Evolutionary conservation across 352 stramenopile genomes (phyloP).

Genomic region (Thraustochytrium sp.): DNA sequence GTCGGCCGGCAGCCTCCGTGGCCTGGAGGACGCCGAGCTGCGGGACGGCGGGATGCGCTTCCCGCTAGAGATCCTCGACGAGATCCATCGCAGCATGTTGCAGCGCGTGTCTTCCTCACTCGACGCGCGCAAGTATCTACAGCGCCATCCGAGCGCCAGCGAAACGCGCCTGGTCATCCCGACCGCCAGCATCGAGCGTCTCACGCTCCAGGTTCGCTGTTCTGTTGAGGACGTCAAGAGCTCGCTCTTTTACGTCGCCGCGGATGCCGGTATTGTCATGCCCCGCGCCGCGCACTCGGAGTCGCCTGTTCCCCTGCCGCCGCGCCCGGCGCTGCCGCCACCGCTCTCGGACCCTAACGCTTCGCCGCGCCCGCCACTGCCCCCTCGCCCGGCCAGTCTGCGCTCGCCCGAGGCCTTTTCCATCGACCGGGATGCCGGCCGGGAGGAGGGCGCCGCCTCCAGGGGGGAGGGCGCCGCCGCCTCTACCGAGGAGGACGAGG

Average conservation of each 20-base stretch:
- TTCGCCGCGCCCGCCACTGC: background rate
- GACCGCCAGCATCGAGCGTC: background rate
- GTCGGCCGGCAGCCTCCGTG: background rate
- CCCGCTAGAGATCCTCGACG: background rate
- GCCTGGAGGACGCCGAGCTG: background rate
- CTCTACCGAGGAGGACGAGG: background rate
- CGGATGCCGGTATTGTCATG: background rate
- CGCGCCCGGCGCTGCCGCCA: background rate
- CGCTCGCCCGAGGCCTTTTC: no score
- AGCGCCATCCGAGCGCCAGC: background rate
- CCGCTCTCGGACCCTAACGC: no score
- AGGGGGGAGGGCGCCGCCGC: background rate
- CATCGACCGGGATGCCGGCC: no score
- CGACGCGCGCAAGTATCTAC: constrained; percentile 5
- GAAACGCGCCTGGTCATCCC: background rate
- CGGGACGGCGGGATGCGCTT: background rate
- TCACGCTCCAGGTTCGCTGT: background rate
- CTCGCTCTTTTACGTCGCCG: background rate
- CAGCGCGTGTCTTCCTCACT: background rate
- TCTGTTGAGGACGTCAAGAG: background rate
- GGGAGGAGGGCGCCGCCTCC: no score
- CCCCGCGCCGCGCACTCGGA: background rate
- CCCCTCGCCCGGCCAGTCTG: background rate
- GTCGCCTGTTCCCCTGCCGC: background rate
- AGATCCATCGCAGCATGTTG: background rate